Evolutionary conservation across 164 flowering plant genomes (phyloP).

Genomic region (Cinnamomum chago): DNA sequence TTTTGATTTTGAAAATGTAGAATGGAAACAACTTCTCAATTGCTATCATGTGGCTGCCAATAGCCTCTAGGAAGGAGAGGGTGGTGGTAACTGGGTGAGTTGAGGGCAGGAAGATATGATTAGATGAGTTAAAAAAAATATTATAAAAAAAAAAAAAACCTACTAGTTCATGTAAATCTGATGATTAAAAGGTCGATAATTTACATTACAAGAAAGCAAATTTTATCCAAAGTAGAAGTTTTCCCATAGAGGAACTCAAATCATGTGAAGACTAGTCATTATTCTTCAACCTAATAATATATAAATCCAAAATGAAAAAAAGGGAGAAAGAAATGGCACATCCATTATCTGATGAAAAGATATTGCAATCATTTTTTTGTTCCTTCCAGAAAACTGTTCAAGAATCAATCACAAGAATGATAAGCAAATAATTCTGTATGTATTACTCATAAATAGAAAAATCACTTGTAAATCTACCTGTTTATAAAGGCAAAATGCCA

Average conservation of each 20-base stretch:
- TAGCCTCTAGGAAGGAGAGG: too few relatives aligned
- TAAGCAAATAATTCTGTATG: background rate
- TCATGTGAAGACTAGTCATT: background rate
- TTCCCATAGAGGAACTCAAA: background rate
- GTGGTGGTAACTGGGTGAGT: too few relatives aligned
- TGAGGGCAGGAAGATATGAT: too few relatives aligned
- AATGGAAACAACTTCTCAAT: too few relatives aligned
- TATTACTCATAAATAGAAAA: background rate
- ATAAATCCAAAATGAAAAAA: background rate
- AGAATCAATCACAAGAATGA: background rate
- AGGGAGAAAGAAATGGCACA: too few relatives aligned
- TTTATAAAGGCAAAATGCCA: background rate
- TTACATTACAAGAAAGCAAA: background rate
- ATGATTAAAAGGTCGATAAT: too few relatives aligned
- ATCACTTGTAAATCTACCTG: background rate
- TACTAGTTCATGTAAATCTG: background rate
- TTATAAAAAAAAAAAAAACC: too few relatives aligned
- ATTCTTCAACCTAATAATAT: background rate
- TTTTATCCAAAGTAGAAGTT: background rate
- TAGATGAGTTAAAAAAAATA: too few relatives aligned
- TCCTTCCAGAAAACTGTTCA: too few relatives aligned
- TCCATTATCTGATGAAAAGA: background rate
- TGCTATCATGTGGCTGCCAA: too few relatives aligned
- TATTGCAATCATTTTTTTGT: background rate
- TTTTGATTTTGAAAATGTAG: too few relatives aligned